A percentile compares a stretch with the other conserved stretches of the same genome.
Conservation (phyloP, 1,284 basidiomycete genomes). For the Cutaneotrichosporon sp. region DNA sequence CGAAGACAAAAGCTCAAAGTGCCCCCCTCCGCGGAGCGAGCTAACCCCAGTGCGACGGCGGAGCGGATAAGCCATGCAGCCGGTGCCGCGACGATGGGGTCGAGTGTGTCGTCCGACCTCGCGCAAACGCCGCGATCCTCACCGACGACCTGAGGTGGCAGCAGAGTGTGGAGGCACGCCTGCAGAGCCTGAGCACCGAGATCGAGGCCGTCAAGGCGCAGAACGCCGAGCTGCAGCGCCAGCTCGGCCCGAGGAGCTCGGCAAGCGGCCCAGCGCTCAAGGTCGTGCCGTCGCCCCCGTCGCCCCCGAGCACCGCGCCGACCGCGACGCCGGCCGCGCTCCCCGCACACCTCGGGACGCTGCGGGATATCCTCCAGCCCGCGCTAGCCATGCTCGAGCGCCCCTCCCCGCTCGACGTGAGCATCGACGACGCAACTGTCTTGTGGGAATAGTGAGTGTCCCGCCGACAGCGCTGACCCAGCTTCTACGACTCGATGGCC, state of each 20-base stretch:
- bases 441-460: slow-evolving; percentile 27
- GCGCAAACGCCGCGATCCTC: slow-evolving; percentile 26
- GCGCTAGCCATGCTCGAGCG: slow-evolving; percentile 17
- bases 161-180: slow-evolving; percentile 22
- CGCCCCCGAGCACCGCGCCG: not conserved
- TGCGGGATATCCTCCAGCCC: slow-evolving; percentile 18
- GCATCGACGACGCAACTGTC: slow-evolving; percentile 22
- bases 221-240: slow-evolving; percentile 18
- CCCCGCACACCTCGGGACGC: slow-evolving; percentile 8
- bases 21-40: not conserved
- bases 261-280: not conserved
- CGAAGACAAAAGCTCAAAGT: slow-evolving; percentile 28
- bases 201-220: slow-evolving; percentile 16
- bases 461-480: slow-evolving; percentile 4
- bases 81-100: slow-evolving; percentile 23
- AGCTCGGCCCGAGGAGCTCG: not conserved
- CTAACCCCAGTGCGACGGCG: slow-evolving; percentile 23
- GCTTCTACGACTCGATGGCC: slow-evolving; percentile 27
- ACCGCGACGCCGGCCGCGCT: not conserved
- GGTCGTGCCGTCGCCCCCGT: not conserved
- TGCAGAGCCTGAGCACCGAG: slow-evolving; percentile 16
- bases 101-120: slow-evolving; percentile 25
- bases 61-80: slow-evolving; percentile 15
- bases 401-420: slow-evolving; percentile 17
- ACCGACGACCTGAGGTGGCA: slow-evolving; percentile 27